A percentile compares a stretch with the other conserved stretches of the same genome.
Conservation (phyloP, 2,329 filamentous ascomycete genomes). For the Alternaria sp. region DNA sequence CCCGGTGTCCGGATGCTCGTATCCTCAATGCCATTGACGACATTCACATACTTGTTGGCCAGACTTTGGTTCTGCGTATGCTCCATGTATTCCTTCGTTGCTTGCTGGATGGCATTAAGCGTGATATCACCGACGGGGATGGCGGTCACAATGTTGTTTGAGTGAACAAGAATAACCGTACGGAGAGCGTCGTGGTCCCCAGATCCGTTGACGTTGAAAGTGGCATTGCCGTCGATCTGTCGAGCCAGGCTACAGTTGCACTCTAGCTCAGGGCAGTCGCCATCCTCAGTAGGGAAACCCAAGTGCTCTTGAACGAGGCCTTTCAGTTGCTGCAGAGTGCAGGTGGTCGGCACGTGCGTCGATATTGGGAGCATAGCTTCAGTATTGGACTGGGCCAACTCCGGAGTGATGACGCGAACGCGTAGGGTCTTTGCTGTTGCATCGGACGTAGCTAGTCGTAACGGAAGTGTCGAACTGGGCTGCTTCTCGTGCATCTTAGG, state of each 20-base stretch:
- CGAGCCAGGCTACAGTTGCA: neutral
- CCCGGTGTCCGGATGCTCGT: no score
- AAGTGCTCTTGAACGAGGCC: neutral
- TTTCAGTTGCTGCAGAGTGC: neutral
- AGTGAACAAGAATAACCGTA: neutral
- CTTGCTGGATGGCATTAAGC: neutral
- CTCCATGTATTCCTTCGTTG: neutral
- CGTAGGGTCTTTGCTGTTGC: neutral
- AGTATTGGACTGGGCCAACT: neutral
- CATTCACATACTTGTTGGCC: no score
- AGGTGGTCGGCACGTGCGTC: neutral
- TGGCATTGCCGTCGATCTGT: neutral
- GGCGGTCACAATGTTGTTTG: neutral
- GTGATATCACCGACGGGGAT: fast-evolving
- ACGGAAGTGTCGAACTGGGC: neutral
- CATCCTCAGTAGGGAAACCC: neutral
- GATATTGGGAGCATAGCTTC: neutral
- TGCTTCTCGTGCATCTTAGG: neutral
- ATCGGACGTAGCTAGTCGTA: fast-evolving
- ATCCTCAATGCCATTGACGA: neutral
- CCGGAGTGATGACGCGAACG: neutral
- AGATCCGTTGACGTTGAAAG: neutral
- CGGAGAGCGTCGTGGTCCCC: neutral
- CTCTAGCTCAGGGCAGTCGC: neutral
- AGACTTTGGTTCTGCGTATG: no score